Evolutionary conservation across 192 early-diverging fungal species (phyloP).

Genomic region (Phycomyces blakesleeanus): DNA sequence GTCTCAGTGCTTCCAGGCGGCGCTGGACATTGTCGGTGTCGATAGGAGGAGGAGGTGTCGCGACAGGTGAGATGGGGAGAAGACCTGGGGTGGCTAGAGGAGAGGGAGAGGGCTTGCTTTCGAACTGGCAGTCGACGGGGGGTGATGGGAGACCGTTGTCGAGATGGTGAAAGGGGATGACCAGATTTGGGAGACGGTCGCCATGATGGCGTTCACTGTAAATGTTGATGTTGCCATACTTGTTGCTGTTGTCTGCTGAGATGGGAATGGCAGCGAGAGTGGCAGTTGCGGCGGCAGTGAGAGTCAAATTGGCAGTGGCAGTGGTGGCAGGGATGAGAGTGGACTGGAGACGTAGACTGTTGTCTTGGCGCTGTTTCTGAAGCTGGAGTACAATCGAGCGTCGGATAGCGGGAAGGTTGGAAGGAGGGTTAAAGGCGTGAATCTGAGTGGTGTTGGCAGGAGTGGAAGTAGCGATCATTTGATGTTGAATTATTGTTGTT

Average conservation of each 20-base stretch:
- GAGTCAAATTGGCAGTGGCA: not conserved
- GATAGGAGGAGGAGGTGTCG: not conserved
- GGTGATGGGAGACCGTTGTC: conserved; percentile 21
- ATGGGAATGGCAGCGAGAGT: no score
- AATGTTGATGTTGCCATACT: no score
- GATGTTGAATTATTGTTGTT: no score
- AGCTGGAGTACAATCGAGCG: conserved; percentile 8
- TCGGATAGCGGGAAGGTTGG: conserved; percentile 15
- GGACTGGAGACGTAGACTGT: not conserved
- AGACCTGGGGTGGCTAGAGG: not conserved
- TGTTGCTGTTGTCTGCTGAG: no score
- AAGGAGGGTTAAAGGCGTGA: conserved; percentile 16
- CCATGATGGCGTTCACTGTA: no score
- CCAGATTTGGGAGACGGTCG: not conserved
- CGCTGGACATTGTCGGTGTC: conserved; percentile 5
- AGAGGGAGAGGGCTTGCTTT: not conserved
- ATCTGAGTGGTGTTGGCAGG: not conserved
- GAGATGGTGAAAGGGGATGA: conserved; percentile 6
- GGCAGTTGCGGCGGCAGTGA: no score
- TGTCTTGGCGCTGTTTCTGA: conserved; percentile 12
- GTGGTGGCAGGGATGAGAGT: not conserved
- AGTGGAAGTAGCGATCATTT: not conserved
- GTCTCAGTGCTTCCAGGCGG: conserved; percentile 1
- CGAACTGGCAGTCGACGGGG: conserved; percentile 13
- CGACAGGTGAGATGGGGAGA: not conserved